These are phyloP conservation scores for Lithohypha guttulata DNA, from an alignment of 2,329 filamentous ascomycete species.

Conservation along the genomic window DNA sequence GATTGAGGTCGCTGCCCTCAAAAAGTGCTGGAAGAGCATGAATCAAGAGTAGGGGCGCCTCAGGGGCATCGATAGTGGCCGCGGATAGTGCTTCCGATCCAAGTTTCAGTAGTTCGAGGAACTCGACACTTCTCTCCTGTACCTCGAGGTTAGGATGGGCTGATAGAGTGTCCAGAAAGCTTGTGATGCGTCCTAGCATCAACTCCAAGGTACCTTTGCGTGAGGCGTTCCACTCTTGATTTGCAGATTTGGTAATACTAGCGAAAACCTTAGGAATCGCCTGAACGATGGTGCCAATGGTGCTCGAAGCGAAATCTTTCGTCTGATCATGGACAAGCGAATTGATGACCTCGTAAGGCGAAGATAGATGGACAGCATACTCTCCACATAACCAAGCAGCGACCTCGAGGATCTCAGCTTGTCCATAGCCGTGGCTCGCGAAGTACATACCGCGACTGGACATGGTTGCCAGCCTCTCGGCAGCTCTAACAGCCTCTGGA, in stretches of 20 bases:
- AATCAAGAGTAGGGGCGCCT: constrained; percentile 73
- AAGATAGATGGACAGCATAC: constrained; percentile 61
- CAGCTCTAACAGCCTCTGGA: constrained; percentile 67
- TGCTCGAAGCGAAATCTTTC: constrained; percentile 48
- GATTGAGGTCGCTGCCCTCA: constrained; percentile 77
- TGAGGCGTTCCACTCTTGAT: constrained; percentile 58
- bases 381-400: constrained; percentile 82
- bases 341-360: constrained; percentile 61
- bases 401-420: constrained; percentile 58
- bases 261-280: constrained; percentile 78
- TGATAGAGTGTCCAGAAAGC: constrained; percentile 68
- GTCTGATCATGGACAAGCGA: constrained; percentile 60
- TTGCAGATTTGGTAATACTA: constrained; percentile 54
- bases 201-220: constrained; percentile 65
- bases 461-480: constrained; percentile 58
- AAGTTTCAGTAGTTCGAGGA: constrained; percentile 77
- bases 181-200: constrained; percentile 68
- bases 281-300: constrained; percentile 71
- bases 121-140: constrained; percentile 87
- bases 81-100: constrained; percentile 60
- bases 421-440: constrained; percentile 39
- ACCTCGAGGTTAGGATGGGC: constrained; percentile 83
- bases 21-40: constrained; percentile 87
- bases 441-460: constrained; percentile 51
- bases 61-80: constrained; percentile 26